Percentiles rank a stretch among this genome's conserved stretches.
Evolutionary conservation across 2,329 filamentous ascomycete species (phyloP).

Genomic region (Cladosporium sphaerospermum): DNA sequence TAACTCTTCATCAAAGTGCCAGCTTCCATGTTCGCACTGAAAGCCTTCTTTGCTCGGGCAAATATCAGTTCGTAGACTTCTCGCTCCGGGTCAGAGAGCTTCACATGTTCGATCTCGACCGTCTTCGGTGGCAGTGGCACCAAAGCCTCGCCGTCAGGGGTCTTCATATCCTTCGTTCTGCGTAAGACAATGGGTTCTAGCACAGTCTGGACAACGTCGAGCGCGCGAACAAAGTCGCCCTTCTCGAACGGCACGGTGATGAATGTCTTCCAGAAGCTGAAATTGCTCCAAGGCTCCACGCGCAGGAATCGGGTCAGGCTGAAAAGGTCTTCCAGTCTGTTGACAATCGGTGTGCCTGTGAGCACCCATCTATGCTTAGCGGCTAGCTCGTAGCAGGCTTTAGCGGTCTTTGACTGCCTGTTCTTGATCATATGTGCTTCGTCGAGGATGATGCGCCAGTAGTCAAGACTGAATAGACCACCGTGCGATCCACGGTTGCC

Average conservation of each 20-base stretch:
- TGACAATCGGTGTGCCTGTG: conserved; percentile 95
- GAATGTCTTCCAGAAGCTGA: conserved; percentile 98
- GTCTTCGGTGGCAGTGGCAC: conserved; percentile 76
- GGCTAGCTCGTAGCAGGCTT: conserved; percentile 84
- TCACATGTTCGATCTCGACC: conserved; percentile 79
- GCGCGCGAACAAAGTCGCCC: conserved; percentile 83
- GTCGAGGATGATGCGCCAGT: conserved; percentile 91
- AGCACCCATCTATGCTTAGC: conserved; percentile 86
- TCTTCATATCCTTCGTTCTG: conserved; percentile 97
- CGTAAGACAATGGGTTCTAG: conserved; percentile 92
- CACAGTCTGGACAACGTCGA: conserved; percentile 96
- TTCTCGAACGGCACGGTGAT: conserved; percentile 97
- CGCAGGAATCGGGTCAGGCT: conserved; percentile 85
- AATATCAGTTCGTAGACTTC: conserved; percentile 93
- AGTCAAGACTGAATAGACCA: conserved; percentile 82
- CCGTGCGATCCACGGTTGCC: conserved; percentile 58
- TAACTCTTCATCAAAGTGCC: conserved; percentile 93
- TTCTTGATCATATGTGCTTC: conserved; percentile 94
- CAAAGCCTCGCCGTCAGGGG: conserved; percentile 72
- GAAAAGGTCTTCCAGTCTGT: conserved; percentile 89
- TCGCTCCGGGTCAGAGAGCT: conserved; percentile 76
- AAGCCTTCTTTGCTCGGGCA: conserved; percentile 72
- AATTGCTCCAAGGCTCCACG: conserved; percentile 97
- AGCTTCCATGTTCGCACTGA: conserved; percentile 79
- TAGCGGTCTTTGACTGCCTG: conserved; percentile 79